phyloP scores from a whole-genome alignment of 2,329 filamentous ascomycete species.

The Delphinella strobiligena region DNA sequence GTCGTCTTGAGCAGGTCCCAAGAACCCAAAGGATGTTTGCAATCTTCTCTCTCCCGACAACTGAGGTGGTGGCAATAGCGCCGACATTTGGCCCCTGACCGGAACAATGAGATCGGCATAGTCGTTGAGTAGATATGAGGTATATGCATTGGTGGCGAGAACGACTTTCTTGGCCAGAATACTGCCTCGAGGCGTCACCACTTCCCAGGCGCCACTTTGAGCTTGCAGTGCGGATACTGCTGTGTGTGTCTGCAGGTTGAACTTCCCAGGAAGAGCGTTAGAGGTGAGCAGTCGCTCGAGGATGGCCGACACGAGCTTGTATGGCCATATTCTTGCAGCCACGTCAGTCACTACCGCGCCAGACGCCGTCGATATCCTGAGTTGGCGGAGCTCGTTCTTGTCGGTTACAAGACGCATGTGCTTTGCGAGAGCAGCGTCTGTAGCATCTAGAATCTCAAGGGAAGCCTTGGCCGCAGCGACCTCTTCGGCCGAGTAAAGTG shows the following conservation, averaged over 20 bases:
- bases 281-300: constrained; percentile 46
- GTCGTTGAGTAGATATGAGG: constrained; percentile 57
- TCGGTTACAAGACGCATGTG: constrained; percentile 28
- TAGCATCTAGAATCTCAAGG: constrained; percentile 38
- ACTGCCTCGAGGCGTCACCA: constrained; percentile 57
- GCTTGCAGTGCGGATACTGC: constrained; percentile 32
- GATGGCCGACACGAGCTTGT: constrained; percentile 67
- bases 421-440: constrained; percentile 45
- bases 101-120: constrained; percentile 66
- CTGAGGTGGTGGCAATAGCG: constrained; percentile 45
- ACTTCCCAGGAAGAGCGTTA: constrained; percentile 20
- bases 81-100: constrained; percentile 60
- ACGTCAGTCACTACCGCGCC: constrained; percentile 54
- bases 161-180: constrained; percentile 54
- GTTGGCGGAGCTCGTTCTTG: constrained; percentile 33
- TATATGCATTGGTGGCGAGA: constrained; percentile 76
- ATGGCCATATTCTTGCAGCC: constrained; percentile 67
- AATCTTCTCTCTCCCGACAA: constrained; percentile 27
- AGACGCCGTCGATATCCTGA: constrained; percentile 41
- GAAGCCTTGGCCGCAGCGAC: constrained; percentile 40
- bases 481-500: constrained; percentile 45
- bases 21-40: constrained; percentile 52
- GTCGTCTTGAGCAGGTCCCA: constrained; percentile 50
- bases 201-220: constrained; percentile 37
- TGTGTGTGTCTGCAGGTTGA: constrained; percentile 68